These are phyloP conservation scores for Paragyromitra xinjiangensis DNA, from an alignment of 495 filamentous ascomycete genomes.

Conservation along the genomic window DNA sequence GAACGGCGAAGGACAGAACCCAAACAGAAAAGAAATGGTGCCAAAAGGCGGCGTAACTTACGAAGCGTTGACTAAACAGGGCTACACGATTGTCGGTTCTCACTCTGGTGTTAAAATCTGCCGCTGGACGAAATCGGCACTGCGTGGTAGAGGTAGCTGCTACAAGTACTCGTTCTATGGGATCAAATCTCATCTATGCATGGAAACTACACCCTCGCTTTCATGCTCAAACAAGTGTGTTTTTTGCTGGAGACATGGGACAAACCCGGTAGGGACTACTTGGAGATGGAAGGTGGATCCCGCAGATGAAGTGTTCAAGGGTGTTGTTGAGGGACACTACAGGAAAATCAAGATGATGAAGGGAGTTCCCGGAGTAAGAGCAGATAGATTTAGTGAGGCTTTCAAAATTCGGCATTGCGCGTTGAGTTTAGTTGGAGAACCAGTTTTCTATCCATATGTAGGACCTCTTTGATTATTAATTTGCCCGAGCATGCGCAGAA, in stretches of 20 bases:
- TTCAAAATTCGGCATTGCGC: constrained; percentile 94
- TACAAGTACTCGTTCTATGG: constrained; percentile 98
- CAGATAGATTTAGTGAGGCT: constrained; percentile 89
- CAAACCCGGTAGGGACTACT: constrained; percentile 93
- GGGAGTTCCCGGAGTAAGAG: constrained; percentile 88
- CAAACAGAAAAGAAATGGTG: constrained; percentile 85
- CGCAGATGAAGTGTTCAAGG: constrained; percentile 85
- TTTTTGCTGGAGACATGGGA: constrained; percentile 98
- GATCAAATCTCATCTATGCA: constrained; percentile 93
- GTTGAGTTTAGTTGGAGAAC: constrained; percentile 88
- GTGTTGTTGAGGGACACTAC: constrained; percentile 90
- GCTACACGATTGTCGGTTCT: constrained; percentile 91
- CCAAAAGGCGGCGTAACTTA: constrained; percentile 88
- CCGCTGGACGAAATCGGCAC: constrained; percentile 96
- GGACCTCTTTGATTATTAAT: neutral
- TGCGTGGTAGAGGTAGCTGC: constrained; percentile 93
- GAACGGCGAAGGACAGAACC: constrained; percentile 57
- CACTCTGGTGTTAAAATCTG: constrained; percentile 98
- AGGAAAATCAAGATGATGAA: constrained; percentile 97
- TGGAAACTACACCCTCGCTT: constrained; percentile 95
- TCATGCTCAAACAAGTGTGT: constrained; percentile 98
- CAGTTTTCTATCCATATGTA: constrained; percentile 87
- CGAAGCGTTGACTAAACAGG: constrained; percentile 88
- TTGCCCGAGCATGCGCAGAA: neutral
- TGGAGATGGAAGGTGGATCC: constrained; percentile 97